Conservation (phyloP, 495 filamentous ascomycete genomes). For the Penicillium simplicissimum region DNA sequence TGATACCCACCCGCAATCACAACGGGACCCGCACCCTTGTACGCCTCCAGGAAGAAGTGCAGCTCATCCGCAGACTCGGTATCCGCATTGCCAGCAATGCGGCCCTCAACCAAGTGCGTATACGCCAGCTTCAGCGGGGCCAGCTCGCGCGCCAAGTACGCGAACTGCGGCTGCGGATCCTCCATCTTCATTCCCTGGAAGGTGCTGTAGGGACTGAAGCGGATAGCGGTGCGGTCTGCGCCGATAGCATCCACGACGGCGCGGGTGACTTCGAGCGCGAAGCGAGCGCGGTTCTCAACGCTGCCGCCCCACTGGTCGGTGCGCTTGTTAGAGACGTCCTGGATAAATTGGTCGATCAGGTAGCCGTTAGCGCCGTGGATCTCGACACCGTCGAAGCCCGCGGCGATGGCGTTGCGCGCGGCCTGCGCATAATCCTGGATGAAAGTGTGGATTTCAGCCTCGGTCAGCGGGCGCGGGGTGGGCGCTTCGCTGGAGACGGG, state of each 20-base stretch:
- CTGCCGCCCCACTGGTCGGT: slow-evolving; percentile 71
- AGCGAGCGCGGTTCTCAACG: slow-evolving; percentile 67
- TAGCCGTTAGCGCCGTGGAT: slow-evolving; percentile 76
- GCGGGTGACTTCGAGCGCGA: slow-evolving; percentile 62
- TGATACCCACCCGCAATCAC: slow-evolving; percentile 63
- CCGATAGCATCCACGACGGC: slow-evolving; percentile 67
- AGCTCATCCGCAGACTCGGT: slow-evolving; percentile 46
- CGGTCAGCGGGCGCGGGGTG: slow-evolving; percentile 50
- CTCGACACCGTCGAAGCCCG: slow-evolving; percentile 79
- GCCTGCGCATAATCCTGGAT: slow-evolving; percentile 60
- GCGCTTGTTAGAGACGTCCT: slow-evolving; percentile 61
- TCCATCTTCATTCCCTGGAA: slow-evolving; percentile 72
- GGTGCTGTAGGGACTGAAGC: slow-evolving; percentile 61
- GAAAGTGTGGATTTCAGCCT: slow-evolving; percentile 57
- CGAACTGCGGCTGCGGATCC: slow-evolving; percentile 64
- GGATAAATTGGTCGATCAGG: slow-evolving; percentile 72
- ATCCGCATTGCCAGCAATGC: slow-evolving; percentile 49
- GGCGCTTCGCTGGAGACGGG: slow-evolving; percentile 38
- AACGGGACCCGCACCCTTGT: slow-evolving; percentile 51
- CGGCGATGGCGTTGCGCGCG: slow-evolving; percentile 61
- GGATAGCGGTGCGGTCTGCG: slow-evolving; percentile 59
- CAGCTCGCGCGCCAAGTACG: slow-evolving; percentile 53
- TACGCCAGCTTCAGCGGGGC: slow-evolving; percentile 62
- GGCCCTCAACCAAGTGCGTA: slow-evolving; percentile 62
- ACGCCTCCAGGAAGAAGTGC: slow-evolving; percentile 47